phyloP scores from a whole-genome alignment of 805 yeast species.

The Jamesozyma spencerorum region DNA sequence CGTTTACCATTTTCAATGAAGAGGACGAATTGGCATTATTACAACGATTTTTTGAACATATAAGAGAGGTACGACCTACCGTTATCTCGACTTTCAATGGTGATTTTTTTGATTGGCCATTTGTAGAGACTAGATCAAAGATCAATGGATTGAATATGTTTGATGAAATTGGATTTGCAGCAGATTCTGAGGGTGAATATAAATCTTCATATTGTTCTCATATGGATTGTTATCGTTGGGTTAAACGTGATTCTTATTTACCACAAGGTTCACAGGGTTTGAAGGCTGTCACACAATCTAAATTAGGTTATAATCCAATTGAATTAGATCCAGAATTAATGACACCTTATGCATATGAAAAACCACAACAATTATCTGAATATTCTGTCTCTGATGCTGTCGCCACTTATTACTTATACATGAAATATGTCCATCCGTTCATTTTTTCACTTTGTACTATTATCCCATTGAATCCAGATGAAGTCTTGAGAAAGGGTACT shows the following conservation, averaged over 20 bases:
- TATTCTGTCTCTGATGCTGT: slow-evolving; percentile 99
- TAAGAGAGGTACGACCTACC: slow-evolving; percentile 81
- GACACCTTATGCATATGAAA: slow-evolving; percentile 95
- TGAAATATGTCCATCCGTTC: slow-evolving; percentile 95
- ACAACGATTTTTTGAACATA: slow-evolving; percentile 76
- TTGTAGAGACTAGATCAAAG: slow-evolving; percentile 79
- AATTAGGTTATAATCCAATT: slow-evolving; percentile 90
- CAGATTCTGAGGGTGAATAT: slow-evolving; percentile 84
- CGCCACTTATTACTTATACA: slow-evolving; percentile 91
- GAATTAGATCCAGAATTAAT: slow-evolving; percentile 95
- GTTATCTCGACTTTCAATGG: slow-evolving; percentile 98
- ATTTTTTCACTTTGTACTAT: slow-evolving; percentile 92
- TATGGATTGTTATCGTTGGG: slow-evolving; percentile 98
- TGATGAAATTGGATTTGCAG: slow-evolving; percentile 88
- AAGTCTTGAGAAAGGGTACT: slow-evolving; percentile 90
- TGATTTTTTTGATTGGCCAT: slow-evolving; percentile 99
- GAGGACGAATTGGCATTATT: slow-evolving; percentile 69
- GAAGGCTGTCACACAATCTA: slow-evolving; percentile 93
- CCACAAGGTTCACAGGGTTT: slow-evolving; percentile 99
- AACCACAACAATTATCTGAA: slow-evolving; percentile 87
- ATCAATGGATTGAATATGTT: slow-evolving; percentile 81
- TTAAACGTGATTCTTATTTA: slow-evolving; percentile 88
- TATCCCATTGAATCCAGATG: slow-evolving; percentile 94
- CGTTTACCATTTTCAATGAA: slow-evolving; percentile 84
- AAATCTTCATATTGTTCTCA: slow-evolving; percentile 88